Evolutionary conservation across 129 eudicot species (phyloP).

Genomic region (Oenanthe sinensis): DNA sequence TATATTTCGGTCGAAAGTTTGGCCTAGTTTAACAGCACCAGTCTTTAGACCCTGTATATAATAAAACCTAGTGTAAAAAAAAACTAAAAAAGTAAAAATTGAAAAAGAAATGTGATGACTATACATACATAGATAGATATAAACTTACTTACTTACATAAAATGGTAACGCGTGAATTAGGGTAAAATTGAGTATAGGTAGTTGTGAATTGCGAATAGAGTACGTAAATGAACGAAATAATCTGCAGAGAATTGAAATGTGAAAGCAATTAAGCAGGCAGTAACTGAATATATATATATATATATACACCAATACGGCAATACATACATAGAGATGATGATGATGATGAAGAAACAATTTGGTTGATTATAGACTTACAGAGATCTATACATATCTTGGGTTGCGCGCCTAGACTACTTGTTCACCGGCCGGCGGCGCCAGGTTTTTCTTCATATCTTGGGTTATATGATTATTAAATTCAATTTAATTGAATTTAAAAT

Average conservation of each 20-base stretch:
- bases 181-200: not conserved
- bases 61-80: not conserved
- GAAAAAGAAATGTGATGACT: not conserved
- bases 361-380: not conserved
- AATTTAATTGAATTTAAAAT: no score
- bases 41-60: not conserved
- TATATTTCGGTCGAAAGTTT: not conserved
- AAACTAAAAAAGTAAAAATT: not conserved
- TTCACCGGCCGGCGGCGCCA: not conserved
- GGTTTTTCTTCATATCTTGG: no score
- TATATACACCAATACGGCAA: no score
- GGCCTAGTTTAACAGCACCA: not conserved
- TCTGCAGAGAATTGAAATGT: not conserved
- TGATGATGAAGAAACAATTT: no score
- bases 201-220: conserved; percentile 1
- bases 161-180: not conserved
- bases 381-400: not conserved
- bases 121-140: not conserved
- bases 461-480: no score
- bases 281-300: no score
- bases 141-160: not conserved
- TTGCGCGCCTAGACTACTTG: no score
- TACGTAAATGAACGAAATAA: not conserved
- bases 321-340: no score
- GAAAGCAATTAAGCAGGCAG: not conserved